Evolutionary conservation across 179 eudicot species (phyloP), one percentile per base, ranked within the genome.

Genomic region (Amaranthus tricolor): DNA sequence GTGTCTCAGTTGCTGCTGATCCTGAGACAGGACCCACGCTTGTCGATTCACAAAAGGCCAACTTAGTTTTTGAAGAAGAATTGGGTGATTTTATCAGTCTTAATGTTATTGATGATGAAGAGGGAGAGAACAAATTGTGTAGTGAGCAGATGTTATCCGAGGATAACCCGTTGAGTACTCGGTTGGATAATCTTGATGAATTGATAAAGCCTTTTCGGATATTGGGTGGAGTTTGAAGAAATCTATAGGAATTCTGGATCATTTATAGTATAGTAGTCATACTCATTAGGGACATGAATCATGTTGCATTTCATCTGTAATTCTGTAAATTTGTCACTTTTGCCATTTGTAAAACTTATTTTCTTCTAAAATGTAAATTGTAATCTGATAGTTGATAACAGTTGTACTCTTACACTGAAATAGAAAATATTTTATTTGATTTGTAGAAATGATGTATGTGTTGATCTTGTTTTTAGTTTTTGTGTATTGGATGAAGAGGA

Each of bases 21-120:
- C 72, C 79, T 44, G 71, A 69, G 60, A 66, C 66, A 4, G 70
- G 67, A 21, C 68, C 66, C 72, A 10, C 65, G 20, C 66, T 61
- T 24, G 59, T 79, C 52, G 76, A 55, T 44, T 81, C 79, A 66
- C 80, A 82, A 61, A 77, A 76, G 72, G 86, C 70, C 51, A 73
- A 74, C 45, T 68, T 80, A 11, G 76, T 78, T 66, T 16, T 48
- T 72, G 77, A 76, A 76, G 90, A 77, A 75, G 97, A 88, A 53
- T 81, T 78, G 68, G 87, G 89, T 57, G 97, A 95, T 75, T 95
- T 65, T 81, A 91, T 95, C 59, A 81, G 89, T 68, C 82, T 95
- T 69, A 93, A 71, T 80, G 70, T 78, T 57, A 81, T 85, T 74
- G 89, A 85, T 74, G 87, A 85, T 44, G 96, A 85, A 73, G 71